A percentile compares a stretch with the other conserved stretches of the same genome.
Conservation (phyloP, 1,284 basidiomycete genomes). For the Moesziomyces aphidis region DNA sequence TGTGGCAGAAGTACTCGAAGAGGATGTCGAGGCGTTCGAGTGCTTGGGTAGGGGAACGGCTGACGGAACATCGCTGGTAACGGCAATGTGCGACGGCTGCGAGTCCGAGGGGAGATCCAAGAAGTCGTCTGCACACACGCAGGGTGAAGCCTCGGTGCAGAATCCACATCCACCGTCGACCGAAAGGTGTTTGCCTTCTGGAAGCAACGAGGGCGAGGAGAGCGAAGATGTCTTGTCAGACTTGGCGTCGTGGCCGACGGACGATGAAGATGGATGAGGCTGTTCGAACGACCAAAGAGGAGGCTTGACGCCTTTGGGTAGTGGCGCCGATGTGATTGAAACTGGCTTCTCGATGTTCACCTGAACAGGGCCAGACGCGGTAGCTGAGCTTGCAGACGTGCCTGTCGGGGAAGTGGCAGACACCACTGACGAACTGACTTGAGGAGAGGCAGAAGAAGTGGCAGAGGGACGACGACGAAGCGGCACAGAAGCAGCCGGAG, state of each 20-base stretch:
- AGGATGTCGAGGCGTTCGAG: neutral
- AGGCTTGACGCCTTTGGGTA: slow-evolving; percentile 24
- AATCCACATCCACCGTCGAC: slow-evolving; percentile 59
- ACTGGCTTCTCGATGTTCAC: neutral
- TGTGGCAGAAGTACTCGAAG: slow-evolving; percentile 1
- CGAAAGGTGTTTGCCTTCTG: slow-evolving; percentile 19
- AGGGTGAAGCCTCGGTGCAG: slow-evolving; percentile 56
- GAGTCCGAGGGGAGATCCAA: slow-evolving; percentile 24
- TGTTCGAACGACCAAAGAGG: slow-evolving; percentile 30
- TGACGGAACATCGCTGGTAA: slow-evolving; percentile 22
- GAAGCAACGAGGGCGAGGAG: slow-evolving; percentile 24
- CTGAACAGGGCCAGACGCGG: neutral
- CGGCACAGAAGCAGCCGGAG: slow-evolving; percentile 18
- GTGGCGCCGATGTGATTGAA: neutral
- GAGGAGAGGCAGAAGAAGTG: neutral
- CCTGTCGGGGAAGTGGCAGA: neutral
- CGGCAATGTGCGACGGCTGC: slow-evolving; percentile 30
- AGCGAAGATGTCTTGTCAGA: slow-evolving; percentile 10
- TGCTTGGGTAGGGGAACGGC: slow-evolving; percentile 37
- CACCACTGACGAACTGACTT: neutral
- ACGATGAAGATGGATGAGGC: slow-evolving; percentile 10
- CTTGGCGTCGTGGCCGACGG: neutral
- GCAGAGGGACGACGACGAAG: slow-evolving; percentile 4
- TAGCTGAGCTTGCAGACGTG: neutral
- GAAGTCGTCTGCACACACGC: slow-evolving; percentile 56